A percentile compares a stretch with the other conserved stretches of the same genome.
These are phyloP conservation scores for Myxozyma vanderwaltii DNA, from an alignment of 805 yeast species.

Conservation along the genomic window DNA sequence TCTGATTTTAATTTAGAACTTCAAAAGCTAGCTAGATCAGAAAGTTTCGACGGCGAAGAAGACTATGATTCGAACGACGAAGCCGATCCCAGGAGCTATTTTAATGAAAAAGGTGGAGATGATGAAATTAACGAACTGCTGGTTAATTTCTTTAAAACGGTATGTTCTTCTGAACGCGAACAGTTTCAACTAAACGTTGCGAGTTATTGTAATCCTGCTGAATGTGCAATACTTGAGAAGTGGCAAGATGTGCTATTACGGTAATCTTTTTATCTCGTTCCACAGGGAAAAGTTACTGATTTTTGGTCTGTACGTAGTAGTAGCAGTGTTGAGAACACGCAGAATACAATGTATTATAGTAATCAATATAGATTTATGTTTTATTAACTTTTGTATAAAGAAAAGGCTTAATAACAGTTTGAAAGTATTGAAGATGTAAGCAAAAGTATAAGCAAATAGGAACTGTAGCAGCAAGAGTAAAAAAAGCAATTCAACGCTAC, in stretches of 20 bases:
- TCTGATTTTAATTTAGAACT: constrained; percentile 13
- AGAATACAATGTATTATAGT: neutral
- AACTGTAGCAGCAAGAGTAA: too few relatives aligned
- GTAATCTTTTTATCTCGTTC: neutral
- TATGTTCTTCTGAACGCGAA: constrained; percentile 13
- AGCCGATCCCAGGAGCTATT: constrained; percentile 42
- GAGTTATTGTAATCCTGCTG: constrained; percentile 15
- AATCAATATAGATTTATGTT: neutral
- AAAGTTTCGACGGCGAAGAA: constrained; percentile 14
- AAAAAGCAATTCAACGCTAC: too few relatives aligned
- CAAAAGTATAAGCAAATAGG: neutral
- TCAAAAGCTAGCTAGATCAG: constrained; percentile 23
- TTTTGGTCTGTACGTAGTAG: neutral
- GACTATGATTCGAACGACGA: constrained; percentile 39
- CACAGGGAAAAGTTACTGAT: neutral
- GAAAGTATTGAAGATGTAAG: too few relatives aligned
- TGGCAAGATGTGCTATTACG: constrained; percentile 13
- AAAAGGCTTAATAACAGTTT: neutral
- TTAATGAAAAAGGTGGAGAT: constrained; percentile 24
- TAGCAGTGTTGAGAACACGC: neutral
- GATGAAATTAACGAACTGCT: constrained; percentile 22
- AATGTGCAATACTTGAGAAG: constrained; percentile 8
- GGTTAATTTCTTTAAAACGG: constrained; percentile 2
- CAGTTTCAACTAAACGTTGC: constrained; percentile 5
- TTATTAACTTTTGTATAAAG: neutral